phyloP scores from a whole-genome alignment of 2,329 filamentous ascomycete genomes.

The Nemania sp. region DNA sequence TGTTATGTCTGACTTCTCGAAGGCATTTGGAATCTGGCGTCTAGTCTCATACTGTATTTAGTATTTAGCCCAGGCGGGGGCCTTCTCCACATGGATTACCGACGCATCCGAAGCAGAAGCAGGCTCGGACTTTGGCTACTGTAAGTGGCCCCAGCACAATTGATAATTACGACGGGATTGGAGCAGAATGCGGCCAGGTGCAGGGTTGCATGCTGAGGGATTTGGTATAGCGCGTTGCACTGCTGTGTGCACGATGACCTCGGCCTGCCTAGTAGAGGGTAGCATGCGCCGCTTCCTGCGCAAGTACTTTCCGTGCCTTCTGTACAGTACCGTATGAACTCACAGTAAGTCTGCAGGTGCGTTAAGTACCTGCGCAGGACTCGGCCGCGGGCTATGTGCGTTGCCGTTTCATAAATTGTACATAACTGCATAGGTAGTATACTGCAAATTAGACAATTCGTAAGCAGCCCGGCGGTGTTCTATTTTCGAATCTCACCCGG shows the following conservation, averaged over 20 bases:
- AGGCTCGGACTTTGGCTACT: not conserved
- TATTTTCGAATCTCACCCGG: constrained; percentile 20
- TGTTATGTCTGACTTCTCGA: too few relatives aligned
- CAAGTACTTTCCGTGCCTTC: too few relatives aligned
- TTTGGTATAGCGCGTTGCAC: constrained; percentile 10
- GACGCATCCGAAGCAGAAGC: constrained; percentile 22
- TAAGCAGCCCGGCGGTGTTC: too few relatives aligned
- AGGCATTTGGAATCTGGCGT: too few relatives aligned
- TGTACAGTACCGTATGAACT: too few relatives aligned
- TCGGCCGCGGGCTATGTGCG: too few relatives aligned
- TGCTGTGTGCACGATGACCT: not conserved
- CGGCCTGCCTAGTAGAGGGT: constrained; percentile 11
- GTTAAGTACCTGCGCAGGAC: too few relatives aligned
- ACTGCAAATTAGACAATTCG: too few relatives aligned
- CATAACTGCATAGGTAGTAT: too few relatives aligned
- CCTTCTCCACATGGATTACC: constrained; percentile 3
- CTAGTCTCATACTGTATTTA: not conserved
- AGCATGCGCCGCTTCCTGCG: not conserved
- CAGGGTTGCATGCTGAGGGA: constrained; percentile 23
- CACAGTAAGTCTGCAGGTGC: too few relatives aligned
- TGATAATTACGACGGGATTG: constrained; percentile 14
- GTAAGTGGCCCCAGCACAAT: not conserved
- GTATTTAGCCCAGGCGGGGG: constrained; percentile 8
- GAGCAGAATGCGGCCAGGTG: constrained; percentile 10
- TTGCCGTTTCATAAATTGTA: too few relatives aligned